Percentiles rank a stretch among this genome's conserved stretches.
Evolutionary conservation across 1,284 basidiomycete species (phyloP).

Genomic region (Tranzscheliella williamsii): DNA sequence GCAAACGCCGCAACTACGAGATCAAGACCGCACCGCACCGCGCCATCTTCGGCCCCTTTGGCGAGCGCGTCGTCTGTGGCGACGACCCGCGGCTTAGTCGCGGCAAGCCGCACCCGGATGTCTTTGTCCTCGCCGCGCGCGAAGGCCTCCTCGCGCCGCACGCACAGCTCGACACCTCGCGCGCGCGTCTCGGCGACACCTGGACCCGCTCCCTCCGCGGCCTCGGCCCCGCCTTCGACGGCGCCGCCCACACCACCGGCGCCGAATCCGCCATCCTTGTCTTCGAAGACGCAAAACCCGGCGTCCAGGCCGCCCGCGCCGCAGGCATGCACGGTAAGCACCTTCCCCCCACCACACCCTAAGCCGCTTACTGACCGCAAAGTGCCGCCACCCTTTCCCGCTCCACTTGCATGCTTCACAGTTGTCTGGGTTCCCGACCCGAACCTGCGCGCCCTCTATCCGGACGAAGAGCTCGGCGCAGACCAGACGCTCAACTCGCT

Average conservation of each 20-base stretch:
- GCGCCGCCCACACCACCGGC: constrained; percentile 28
- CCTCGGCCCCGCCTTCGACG: constrained; percentile 47
- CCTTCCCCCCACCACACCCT: not conserved
- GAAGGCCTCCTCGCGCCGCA: constrained; percentile 45
- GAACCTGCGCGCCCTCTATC: constrained; percentile 34
- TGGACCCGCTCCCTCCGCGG: constrained; percentile 32
- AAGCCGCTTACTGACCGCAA: not conserved
- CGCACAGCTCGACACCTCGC: constrained; percentile 8
- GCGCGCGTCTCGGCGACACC: constrained; percentile 11
- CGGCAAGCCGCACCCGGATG: constrained; percentile 59
- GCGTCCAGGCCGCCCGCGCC: constrained; percentile 53
- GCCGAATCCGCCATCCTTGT: constrained; percentile 56
- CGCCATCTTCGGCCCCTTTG: constrained; percentile 52
- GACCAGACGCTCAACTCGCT: constrained; percentile 53
- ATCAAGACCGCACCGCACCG: constrained; percentile 53
- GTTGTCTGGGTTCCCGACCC: constrained; percentile 60
- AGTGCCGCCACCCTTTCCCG: no score
- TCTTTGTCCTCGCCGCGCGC: constrained; percentile 58
- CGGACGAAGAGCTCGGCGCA: constrained; percentile 42
- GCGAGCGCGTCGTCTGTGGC: constrained; percentile 52
- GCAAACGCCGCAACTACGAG: constrained; percentile 54
- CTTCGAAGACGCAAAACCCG: constrained; percentile 59
- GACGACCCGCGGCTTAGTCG: constrained; percentile 51
- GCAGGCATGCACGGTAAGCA: constrained; percentile 58
- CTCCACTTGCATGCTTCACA: constrained; percentile 6